These are phyloP conservation scores for Blakeslea trispora DNA, from an alignment of 371 early-diverging fungal species.

Conservation along the genomic window DNA sequence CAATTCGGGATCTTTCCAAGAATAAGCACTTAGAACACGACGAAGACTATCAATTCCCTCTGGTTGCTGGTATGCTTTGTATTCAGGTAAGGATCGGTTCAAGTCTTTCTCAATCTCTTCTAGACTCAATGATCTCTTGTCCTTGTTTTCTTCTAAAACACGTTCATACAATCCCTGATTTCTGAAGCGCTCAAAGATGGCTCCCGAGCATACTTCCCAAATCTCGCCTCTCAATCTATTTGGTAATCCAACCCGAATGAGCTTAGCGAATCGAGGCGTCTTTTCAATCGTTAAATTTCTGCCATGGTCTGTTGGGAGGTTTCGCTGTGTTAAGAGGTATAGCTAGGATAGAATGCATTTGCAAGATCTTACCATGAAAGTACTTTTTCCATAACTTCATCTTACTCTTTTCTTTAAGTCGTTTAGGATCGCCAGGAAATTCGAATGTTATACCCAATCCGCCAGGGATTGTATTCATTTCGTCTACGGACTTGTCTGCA, in stretches of 20 bases:
- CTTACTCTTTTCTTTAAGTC: constrained; percentile 75
- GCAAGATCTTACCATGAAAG: constrained; percentile 52
- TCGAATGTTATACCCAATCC: constrained; percentile 87
- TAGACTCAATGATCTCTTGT: constrained; percentile 68
- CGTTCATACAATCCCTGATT: constrained; percentile 82
- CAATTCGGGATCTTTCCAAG: constrained; percentile 85
- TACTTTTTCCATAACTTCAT: constrained; percentile 78
- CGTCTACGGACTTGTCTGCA: constrained; percentile 54
- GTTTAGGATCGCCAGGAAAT: constrained; percentile 79
- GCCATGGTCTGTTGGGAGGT: constrained; percentile 70
- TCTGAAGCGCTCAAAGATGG: constrained; percentile 85
- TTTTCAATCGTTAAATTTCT: constrained; percentile 87
- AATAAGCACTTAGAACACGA: constrained; percentile 86
- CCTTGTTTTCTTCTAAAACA: constrained; percentile 68
- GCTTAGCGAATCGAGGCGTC: constrained; percentile 81
- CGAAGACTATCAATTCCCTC: constrained; percentile 92
- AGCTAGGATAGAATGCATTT: background rate
- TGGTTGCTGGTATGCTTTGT: constrained; percentile 86
- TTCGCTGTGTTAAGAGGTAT: constrained; percentile 15
- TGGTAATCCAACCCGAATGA: constrained; percentile 92
- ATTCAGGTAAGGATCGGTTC: constrained; percentile 91
- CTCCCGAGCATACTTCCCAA: constrained; percentile 94
- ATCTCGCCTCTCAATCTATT: constrained; percentile 92
- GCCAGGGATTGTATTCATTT: constrained; percentile 39
- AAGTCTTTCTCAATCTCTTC: constrained; percentile 99